These are phyloP conservation scores for Taphrina confusa DNA, from an alignment of 1,139 yeast genomes.

Conservation along the genomic window DNA sequence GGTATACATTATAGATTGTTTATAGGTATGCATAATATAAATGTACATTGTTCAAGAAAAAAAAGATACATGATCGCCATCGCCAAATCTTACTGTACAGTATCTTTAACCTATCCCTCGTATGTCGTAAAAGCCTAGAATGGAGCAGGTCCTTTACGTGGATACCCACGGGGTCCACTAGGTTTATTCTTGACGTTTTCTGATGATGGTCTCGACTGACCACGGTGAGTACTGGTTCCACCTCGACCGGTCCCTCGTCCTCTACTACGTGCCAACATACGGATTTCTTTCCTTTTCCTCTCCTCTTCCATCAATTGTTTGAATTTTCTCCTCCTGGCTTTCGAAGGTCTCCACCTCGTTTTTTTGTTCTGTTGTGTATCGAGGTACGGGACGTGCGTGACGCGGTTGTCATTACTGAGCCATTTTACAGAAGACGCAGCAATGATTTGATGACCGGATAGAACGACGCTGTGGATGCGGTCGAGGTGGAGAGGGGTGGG, in stretches of 20 bases:
- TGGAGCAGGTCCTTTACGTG: conserved; percentile 10
- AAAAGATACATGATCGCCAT: no score
- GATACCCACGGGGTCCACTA: conserved; percentile 8
- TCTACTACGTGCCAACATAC: conserved; percentile 2
- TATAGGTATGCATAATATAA: no score
- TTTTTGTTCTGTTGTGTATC: neutral
- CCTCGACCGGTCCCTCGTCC: conserved; percentile 13
- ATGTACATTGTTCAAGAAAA: no score
- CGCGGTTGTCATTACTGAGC: conserved; percentile 1
- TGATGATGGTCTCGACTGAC: no score
- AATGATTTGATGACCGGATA: conserved; percentile 8
- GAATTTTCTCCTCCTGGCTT: conserved; percentile 18
- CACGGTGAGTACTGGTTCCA: neutral
- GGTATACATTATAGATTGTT: no score
- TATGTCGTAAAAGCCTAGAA: neutral
- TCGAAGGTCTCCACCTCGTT: conserved; percentile 21
- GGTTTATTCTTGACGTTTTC: no score
- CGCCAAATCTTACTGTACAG: no score
- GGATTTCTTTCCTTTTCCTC: neutral
- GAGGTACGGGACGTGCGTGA: neutral
- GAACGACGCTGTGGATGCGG: neutral
- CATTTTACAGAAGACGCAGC: neutral
- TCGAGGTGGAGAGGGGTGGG: neutral
- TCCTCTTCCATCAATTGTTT: conserved; percentile 13
- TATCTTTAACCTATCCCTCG: neutral